Evolutionary conservation across 2,329 filamentous ascomycete species (phyloP), one percentile per base, ranked within the genome.

Genomic region (Neofusicoccum ribis): DNA sequence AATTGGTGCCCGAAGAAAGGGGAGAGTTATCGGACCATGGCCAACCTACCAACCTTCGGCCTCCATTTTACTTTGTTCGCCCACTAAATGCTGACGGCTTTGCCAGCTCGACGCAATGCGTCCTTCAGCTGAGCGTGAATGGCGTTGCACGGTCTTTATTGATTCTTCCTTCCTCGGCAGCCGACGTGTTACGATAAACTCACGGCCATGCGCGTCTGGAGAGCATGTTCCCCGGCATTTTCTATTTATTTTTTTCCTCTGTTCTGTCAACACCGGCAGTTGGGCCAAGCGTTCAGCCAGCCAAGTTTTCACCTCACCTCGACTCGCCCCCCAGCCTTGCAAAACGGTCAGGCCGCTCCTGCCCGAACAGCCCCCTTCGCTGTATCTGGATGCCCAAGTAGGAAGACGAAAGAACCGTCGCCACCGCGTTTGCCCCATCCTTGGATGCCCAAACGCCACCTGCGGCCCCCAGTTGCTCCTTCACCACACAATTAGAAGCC

Each of bases 1-100:
- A 44, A 58, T 46, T 43, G 54, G 31, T 58, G 54, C 54, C 54
- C 54, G 41, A 58, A 58, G 23, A 58, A 58, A 58, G 54, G 54
- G 54, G 54, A 31, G 20, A 23, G 11, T 37, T 34, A 27, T 39
- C 50, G 34, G 34, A 14, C 50, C 50, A 54, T 37, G 20, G 52
- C 23, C 36, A 56, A 17, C 39, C 54, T 44, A 43, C 39, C 36
- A 58, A 20, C 54, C 39, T 43, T 34, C 12, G 15, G 27, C 12
- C 23, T 27, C 36, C 20, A n/a, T 31, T 58, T 36, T 6, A 58
- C 54, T 43, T 41, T 56, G 23, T 56, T 50, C 15, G 27, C 14
- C 14, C 27, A 56, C 36, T 23, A 39, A 41, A 17, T 41, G 51
- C 51, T 41, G 51, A 39, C 20, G 15, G 47, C 17, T 56, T 23